Base-by-base conservation (phyloP, 2,329 filamentous ascomycete genomes). In the Xylariaceae sp. region DNA sequence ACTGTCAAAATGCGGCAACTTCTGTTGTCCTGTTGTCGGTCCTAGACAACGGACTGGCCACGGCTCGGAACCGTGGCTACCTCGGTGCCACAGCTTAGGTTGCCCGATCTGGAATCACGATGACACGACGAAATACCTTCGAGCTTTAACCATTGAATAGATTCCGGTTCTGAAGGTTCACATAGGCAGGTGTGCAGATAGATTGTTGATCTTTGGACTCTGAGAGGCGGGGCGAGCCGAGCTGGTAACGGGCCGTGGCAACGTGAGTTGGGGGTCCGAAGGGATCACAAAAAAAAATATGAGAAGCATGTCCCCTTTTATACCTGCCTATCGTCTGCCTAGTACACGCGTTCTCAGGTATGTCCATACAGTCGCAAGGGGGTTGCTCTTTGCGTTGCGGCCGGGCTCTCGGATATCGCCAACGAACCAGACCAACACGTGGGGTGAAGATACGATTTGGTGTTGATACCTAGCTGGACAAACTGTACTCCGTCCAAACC, bases 341-440 rank as follows among this genome's bases (percentile, higher is more conserved):
- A 5, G 23, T 30, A 30, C 23, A 5, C 23, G 4, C 23, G 23
- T 30, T 30, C 5, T 30, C 23, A 30, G 23, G 23, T 30, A 30
- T 30, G 23, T 30, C 23, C 23, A 30, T 30, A 30, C 23, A 30
- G 23, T 30, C 5, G 23, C 4, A 30, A 30, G 23, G 23, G 23
- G 23, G 4, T 30, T 30, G 5, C 5, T 30, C 23, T 30, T 30
- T 30, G 23, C 23, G 23, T 30, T 30, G 23, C 23, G 23, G 23
- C 23, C 23, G 23, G 23, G 23, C 4, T 42, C 49, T 49, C n/a
- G 48, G 15, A n/a, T 17, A 49, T 53, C 18, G 48, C 9, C 9
- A 34, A 56, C 61, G 61, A 58, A 58, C 50, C 39, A 60, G 48
- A 53, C 37, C 15, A 37, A 30, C 58, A 62, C 60, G 60, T 62